Evolutionary conservation across 1,139 yeast species (phyloP), one percentile per base, ranked within the genome.

Genomic region (Suhomyces panamericanus): DNA sequence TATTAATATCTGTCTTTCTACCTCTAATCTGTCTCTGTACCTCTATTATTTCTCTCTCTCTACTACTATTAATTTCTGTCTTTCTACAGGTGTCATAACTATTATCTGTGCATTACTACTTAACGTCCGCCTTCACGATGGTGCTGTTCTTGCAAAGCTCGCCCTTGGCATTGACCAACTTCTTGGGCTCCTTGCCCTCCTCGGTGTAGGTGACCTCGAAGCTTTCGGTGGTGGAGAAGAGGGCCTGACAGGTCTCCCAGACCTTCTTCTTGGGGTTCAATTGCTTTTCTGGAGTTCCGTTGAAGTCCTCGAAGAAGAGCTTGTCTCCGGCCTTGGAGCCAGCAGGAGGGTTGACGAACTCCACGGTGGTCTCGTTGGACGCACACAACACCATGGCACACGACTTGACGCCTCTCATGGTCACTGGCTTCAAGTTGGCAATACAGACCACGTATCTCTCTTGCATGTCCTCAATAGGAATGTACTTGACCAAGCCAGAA

Each of bases 351-450:
- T 86, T 85, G 55, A 93, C 95, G 59, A 95, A 89, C 70, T 95
- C 98, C 46, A 93, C 96, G 8, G 58, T 64, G 37, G 75, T 77
- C 42, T 78, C 83, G 53, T 71, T 71, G 44, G 95, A 83, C 30
- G 96, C 98, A 77, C 98, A 93, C 58, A 93, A 78, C 40, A 93
- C 98, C 99, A 95, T 95, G 48, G 96, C 99, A 47, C 83, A 75
- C 14, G 97, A 90, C 69, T 89, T 90, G 64, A 75, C 70, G 3
- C 86, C 86, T 62, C 89, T 71, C 83, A 83, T 80, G 52, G 83
- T 79, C 3, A 81, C 79, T 7, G 85, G 83, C 61, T 83, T 83
- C 58, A 83, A 68, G 63, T 83, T 83, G 35, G 80, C 80, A 42
- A 83, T 69, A 13, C 80, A 62, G 2, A 83, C 77, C 10, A 83